Percentiles rank a stretch among this genome's conserved stretches.
Conservation (phyloP, 129 eudicot species). For the Flaveria sonorensis region DNA sequence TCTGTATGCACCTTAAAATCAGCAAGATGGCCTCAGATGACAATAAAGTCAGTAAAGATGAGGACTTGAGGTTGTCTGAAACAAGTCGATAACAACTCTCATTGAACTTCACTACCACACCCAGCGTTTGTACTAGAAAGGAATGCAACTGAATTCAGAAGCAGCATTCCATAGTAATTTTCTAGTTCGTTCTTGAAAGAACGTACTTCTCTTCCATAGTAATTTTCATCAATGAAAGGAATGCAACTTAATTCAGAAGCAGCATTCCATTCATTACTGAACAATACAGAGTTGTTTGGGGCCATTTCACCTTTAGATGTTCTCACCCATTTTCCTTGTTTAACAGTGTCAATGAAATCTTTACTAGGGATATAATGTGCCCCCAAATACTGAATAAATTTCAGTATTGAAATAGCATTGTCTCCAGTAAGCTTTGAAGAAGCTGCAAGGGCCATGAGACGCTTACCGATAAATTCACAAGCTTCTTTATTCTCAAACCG, state of each 20-base stretch:
- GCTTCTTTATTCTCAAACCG: slow-evolving; percentile 44
- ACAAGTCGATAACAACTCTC: slow-evolving; percentile 39
- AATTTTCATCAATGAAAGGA: slow-evolving; percentile 48
- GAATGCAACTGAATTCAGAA: slow-evolving; percentile 44
- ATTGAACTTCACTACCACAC: slow-evolving; percentile 38
- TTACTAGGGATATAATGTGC: slow-evolving; percentile 24
- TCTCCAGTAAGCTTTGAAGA: slow-evolving; percentile 28
- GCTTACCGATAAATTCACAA: slow-evolving; percentile 42
- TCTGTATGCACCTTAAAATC: slow-evolving; percentile 30
- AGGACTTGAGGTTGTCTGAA: slow-evolving; percentile 37
- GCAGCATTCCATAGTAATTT: slow-evolving; percentile 59
- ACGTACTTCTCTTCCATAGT: slow-evolving; percentile 42
- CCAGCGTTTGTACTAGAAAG: slow-evolving; percentile 46
- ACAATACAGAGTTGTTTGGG: slow-evolving; percentile 42
- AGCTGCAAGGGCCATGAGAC: slow-evolving; percentile 49
- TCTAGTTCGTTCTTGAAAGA: slow-evolving; percentile 36
- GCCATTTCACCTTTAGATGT: slow-evolving; percentile 41
- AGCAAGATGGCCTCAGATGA: slow-evolving; percentile 31
- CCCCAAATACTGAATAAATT: slow-evolving; percentile 44
- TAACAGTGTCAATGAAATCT: slow-evolving; percentile 33
- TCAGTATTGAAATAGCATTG: slow-evolving; percentile 39
- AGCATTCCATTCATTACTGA: slow-evolving; percentile 37
- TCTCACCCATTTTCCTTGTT: slow-evolving; percentile 35
- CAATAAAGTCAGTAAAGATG: slow-evolving; percentile 8
- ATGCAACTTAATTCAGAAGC: slow-evolving; percentile 47